Evolutionary conservation across 2,329 filamentous ascomycete genomes (phyloP), one percentile per base, ranked within the genome.

Genomic region (Cryphonectria nitschkei): DNA sequence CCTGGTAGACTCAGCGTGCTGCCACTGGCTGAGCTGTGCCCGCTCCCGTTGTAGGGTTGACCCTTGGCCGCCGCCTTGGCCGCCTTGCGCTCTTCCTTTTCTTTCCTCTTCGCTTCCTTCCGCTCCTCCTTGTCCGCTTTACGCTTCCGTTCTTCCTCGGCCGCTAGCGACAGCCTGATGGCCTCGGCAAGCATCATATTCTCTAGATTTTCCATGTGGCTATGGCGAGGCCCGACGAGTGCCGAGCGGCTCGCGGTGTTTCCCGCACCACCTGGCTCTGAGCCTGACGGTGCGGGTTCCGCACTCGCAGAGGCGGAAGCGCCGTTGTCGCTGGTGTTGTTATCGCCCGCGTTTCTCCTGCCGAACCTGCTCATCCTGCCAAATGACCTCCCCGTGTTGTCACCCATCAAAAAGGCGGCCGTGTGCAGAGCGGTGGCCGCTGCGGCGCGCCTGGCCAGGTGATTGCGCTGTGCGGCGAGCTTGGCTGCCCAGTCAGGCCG

Each of bases 171-270:
- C 41, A 97, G 81, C 54, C 96, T 87, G 64, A 99, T 97, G 0
- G 96, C 96, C 80, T 99, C 96, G 86, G 96, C 94, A 85, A 98
- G 94, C 96, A 99, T 99, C 84, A 99, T 93, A 65, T 97, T 95
- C 79, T 99, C 96, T 0, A 98, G 86, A 75, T 98, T 95, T 32
- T 97, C 93, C 78, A 97, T 89, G 41, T 93, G 87, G 69, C 78
- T 79, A 62, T 85, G 72, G 39, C 72, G 60, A 70, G 76, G 70
- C 19, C 75, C 67, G 60, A 74, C 41, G 22, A 74, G 68, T 2
- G 72, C 39, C 6, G 65, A 75, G 3, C 78, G 79, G 1, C 77
- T 77, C 0, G 81, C 77, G 3, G 78, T 77, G 2, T 75, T 74
- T 4, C 80, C 77, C 8, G 78, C 73, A 5, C 77, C 80, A 7